Conservation (phyloP, 2,329 filamentous ascomycete species). For the Trichoderma atrobrunneum region DNA sequence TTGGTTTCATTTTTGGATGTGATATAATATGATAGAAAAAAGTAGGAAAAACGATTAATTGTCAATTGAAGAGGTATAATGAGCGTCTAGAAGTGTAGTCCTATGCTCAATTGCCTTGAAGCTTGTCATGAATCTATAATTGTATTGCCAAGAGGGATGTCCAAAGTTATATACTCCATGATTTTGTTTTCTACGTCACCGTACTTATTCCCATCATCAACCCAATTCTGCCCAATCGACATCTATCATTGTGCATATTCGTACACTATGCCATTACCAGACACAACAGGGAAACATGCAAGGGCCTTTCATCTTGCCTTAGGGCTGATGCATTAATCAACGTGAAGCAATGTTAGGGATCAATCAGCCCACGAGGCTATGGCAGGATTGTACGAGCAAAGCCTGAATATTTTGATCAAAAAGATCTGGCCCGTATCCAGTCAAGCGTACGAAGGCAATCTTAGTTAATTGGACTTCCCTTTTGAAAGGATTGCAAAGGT, state of each 20-base stretch:
- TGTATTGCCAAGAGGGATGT: neutral
- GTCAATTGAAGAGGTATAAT: neutral
- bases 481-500: neutral
- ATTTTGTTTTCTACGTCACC: neutral
- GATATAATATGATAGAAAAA: neutral
- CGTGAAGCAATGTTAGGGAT: neutral
- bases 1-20: neutral
- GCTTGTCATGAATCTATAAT: neutral
- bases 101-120: neutral
- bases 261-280: constrained; percentile 4
- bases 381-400: neutral
- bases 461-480: neutral
- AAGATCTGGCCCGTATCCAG: neutral
- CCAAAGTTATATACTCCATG: neutral
- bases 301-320: neutral
- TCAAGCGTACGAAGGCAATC: constrained; percentile 3
- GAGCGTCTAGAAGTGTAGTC: neutral
- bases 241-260: neutral
- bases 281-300: neutral
- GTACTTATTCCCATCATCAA: neutral
- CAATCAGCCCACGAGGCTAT: neutral
- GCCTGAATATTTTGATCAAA: neutral
- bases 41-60: neutral
- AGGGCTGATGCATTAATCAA: neutral
- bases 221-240: too few species aligned